A percentile compares a stretch with the other conserved stretches of the same genome.
phyloP scores from a whole-genome alignment of 495 filamentous ascomycete species.

The Penicillium simplicissimum region DNA sequence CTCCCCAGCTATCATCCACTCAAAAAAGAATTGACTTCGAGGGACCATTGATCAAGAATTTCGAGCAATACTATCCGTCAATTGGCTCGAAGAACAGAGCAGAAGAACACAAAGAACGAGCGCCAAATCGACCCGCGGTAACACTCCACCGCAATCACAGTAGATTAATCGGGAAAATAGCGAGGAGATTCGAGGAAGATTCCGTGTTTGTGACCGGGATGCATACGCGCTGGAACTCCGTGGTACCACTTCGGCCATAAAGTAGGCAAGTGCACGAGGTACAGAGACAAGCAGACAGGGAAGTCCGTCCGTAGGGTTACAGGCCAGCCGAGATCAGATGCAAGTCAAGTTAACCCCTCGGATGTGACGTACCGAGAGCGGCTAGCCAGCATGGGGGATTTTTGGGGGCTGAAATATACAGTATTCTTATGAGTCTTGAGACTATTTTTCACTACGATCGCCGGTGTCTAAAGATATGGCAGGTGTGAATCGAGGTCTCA shows the following conservation, averaged over 20 bases:
- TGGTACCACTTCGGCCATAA: neutral
- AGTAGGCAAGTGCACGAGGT: neutral
- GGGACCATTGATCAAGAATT: neutral
- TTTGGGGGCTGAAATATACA: neutral
- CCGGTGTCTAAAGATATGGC: neutral
- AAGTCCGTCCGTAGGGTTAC: too few species aligned
- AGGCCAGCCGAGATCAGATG: too few species aligned
- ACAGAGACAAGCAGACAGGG: too few species aligned
- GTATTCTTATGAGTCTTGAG: too few species aligned
- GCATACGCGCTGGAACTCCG: slow-evolving; percentile 6
- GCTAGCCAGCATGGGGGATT: neutral
- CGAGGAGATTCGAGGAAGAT: neutral
- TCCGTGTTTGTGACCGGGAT: slow-evolving; percentile 2
- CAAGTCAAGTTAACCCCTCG: neutral
- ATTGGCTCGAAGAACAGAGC: neutral
- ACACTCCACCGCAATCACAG: neutral
- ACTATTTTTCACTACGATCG: too few species aligned
- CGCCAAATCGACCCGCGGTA: neutral
- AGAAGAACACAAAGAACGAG: neutral
- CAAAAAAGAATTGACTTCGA: neutral
- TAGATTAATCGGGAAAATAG: neutral
- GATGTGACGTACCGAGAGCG: neutral
- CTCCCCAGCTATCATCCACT: too few species aligned
- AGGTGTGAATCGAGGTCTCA: slow-evolving; percentile 5
- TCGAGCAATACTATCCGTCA: neutral